phyloP scores from a whole-genome alignment of 192 early-diverging fungal species.

The Podila horticola region DNA sequence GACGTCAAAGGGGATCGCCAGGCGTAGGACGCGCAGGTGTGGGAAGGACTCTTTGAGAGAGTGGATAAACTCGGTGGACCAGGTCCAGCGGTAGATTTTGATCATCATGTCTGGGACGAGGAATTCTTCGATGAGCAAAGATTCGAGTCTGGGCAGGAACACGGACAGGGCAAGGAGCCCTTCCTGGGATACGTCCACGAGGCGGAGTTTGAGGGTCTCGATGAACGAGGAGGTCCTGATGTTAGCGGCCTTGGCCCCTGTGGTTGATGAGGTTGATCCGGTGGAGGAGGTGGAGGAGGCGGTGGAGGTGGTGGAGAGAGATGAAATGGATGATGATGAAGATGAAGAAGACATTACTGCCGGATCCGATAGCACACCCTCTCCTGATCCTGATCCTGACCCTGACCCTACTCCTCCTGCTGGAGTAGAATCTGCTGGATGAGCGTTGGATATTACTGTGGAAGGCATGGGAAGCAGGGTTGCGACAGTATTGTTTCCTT shows the following conservation, averaged over 20 bases:
- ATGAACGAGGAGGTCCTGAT: constrained; percentile 2
- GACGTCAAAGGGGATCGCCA: constrained; percentile 31
- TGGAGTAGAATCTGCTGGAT: too few relatives aligned
- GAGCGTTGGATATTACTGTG: neutral
- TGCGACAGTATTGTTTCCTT: too few relatives aligned
- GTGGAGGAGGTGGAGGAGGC: constrained; percentile 2
- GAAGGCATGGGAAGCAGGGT: neutral
- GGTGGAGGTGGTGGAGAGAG: neutral
- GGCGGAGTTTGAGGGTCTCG: constrained; percentile 24
- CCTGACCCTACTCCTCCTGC: neutral
- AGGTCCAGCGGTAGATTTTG: constrained; percentile 45
- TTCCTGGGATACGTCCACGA: constrained; percentile 44
- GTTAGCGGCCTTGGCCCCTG: neutral
- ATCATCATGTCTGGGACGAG: constrained; percentile 48
- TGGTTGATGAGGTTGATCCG: neutral
- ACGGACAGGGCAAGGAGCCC: constrained; percentile 16
- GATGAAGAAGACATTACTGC: neutral
- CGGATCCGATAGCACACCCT: neutral
- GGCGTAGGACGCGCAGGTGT: constrained; percentile 14
- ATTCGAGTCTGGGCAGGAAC: constrained; percentile 11
- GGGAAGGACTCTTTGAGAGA: constrained; percentile 18
- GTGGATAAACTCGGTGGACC: constrained; percentile 29
- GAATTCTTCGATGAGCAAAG: constrained; percentile 41
- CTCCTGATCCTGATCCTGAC: neutral
- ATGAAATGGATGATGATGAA: neutral